These are phyloP conservation scores for Chaetomium cochliodes DNA, from an alignment of 495 filamentous ascomycete species.

Conservation along the genomic window DNA sequence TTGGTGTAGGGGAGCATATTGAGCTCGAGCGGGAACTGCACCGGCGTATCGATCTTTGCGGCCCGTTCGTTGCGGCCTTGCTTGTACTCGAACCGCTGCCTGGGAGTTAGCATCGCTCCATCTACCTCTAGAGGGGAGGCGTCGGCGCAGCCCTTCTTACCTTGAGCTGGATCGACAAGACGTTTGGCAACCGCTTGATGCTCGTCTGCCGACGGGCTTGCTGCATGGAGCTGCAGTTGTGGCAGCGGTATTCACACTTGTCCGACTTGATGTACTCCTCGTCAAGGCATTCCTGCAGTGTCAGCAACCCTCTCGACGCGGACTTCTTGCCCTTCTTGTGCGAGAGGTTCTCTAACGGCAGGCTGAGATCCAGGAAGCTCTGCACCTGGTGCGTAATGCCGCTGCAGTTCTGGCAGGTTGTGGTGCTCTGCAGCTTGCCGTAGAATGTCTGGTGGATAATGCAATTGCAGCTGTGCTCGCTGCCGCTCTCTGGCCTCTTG, in stretches of 20 bases:
- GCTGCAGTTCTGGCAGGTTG: slow-evolving; percentile 80
- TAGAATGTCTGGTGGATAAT: slow-evolving; percentile 89
- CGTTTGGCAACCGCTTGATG: slow-evolving; percentile 76
- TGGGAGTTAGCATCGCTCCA: slow-evolving; percentile 8
- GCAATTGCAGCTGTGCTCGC: slow-evolving; percentile 70
- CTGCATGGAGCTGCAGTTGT: slow-evolving; percentile 66
- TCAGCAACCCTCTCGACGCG: slow-evolving; percentile 40
- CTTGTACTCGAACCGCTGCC: slow-evolving; percentile 75
- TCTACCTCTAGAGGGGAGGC: neutral
- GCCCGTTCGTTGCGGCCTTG: slow-evolving; percentile 56
- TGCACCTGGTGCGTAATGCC: slow-evolving; percentile 76
- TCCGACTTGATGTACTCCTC: slow-evolving; percentile 78
- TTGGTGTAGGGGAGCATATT: slow-evolving; percentile 87
- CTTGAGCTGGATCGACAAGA: slow-evolving; percentile 90
- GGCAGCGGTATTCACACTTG: slow-evolving; percentile 77
- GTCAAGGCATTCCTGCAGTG: slow-evolving; percentile 70
- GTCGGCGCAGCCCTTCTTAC: slow-evolving; percentile 41
- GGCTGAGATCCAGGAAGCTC: slow-evolving; percentile 80
- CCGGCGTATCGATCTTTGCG: slow-evolving; percentile 75
- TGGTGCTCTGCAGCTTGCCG: slow-evolving; percentile 79
- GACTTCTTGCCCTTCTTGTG: slow-evolving; percentile 52
- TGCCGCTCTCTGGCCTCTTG: slow-evolving; percentile 52
- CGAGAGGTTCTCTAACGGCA: slow-evolving; percentile 66
- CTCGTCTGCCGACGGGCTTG: slow-evolving; percentile 76
- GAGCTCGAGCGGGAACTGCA: slow-evolving; percentile 79